phyloP scores from a whole-genome alignment of 2,329 filamentous ascomycete species.

The Pestalotiopsis sp. region DNA sequence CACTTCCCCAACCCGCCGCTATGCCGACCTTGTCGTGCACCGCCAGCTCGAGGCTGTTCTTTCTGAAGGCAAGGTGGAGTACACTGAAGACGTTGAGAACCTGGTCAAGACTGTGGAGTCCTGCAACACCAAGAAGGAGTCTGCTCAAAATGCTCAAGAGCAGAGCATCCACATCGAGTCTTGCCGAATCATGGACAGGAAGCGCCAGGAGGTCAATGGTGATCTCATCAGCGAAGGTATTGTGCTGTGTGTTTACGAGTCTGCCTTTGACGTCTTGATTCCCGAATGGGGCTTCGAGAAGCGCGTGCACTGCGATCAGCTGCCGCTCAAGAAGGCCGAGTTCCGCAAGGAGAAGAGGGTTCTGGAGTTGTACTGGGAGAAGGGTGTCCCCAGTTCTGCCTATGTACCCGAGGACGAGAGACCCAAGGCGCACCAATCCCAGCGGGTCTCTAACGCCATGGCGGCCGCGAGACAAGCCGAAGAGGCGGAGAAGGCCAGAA shows the following conservation, averaged over 20 bases:
- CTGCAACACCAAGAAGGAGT: constrained; percentile 99
- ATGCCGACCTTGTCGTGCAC: constrained; percentile 93
- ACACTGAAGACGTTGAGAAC: constrained; percentile 83
- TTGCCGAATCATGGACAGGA: constrained; percentile 93
- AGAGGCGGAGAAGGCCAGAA: constrained; percentile 75
- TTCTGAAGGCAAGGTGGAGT: constrained; percentile 79
- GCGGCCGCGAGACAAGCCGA: constrained; percentile 80
- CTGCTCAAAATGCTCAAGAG: constrained; percentile 93
- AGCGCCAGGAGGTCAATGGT: constrained; percentile 79
- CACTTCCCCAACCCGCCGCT: constrained; percentile 90
- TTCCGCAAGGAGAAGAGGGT: constrained; percentile 95
- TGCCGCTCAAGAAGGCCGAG: constrained; percentile 98
- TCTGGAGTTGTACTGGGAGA: constrained; percentile 98
- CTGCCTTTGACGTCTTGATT: constrained; percentile 96
- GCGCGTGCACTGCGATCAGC: constrained; percentile 96
- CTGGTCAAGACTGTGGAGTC: constrained; percentile 90
- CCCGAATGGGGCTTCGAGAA: constrained; percentile 99
- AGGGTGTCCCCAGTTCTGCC: constrained; percentile 92
- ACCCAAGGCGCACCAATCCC: constrained; percentile 75
- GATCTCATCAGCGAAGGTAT: constrained; percentile 96
- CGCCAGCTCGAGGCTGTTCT: constrained; percentile 88
- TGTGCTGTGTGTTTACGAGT: constrained; percentile 96
- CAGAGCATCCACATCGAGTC: constrained; percentile 99
- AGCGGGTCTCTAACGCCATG: constrained; percentile 72
- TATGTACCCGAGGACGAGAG: constrained; percentile 97